These are phyloP conservation scores for Rubroshorea leprosula DNA, from an alignment of 345 rosid species.

Conservation along the genomic window DNA sequence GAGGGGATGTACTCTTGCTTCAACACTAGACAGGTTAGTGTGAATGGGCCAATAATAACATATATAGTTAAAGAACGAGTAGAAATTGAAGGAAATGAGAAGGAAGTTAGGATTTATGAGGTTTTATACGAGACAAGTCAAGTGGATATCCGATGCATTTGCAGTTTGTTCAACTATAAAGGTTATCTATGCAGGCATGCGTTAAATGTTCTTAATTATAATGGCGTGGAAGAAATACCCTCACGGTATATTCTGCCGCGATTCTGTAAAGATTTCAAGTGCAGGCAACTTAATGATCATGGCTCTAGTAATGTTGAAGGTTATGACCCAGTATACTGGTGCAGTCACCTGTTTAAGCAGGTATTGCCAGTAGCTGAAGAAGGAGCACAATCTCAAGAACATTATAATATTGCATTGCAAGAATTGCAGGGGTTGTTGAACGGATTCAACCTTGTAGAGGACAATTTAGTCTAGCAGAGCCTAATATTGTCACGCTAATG, in stretches of 20 bases:
- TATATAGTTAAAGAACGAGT: constrained; percentile 46
- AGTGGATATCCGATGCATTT: constrained; percentile 47
- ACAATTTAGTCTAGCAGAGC: constrained; percentile 20
- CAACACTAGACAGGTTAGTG: constrained; percentile 41
- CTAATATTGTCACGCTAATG: too few relatives aligned
- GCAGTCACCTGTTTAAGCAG: constrained; percentile 22
- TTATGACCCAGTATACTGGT: constrained; percentile 23
- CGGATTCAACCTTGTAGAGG: constrained; percentile 30
- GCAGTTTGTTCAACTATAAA: constrained; percentile 53
- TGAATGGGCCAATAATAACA: constrained; percentile 34
- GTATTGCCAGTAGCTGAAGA: constrained; percentile 35
- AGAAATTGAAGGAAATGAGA: constrained; percentile 33
- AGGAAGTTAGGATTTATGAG: constrained; percentile 38
- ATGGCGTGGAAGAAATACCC: constrained; percentile 45
- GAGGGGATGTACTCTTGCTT: constrained; percentile 51
- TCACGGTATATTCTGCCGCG: constrained; percentile 36
- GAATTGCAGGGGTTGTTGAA: constrained; percentile 38
- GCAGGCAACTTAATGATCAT: constrained; percentile 18
- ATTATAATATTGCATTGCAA: constrained; percentile 34
- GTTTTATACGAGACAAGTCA: constrained; percentile 42
- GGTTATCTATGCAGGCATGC: constrained; percentile 59
- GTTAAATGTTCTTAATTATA: constrained; percentile 44
- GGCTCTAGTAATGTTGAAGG: constrained; percentile 20
- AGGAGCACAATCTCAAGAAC: constrained; percentile 31
- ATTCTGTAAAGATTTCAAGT: constrained; percentile 38